Conservation (phyloP, 768 basidiomycete species). For the Chalciporus pseudorubinellus region DNA sequence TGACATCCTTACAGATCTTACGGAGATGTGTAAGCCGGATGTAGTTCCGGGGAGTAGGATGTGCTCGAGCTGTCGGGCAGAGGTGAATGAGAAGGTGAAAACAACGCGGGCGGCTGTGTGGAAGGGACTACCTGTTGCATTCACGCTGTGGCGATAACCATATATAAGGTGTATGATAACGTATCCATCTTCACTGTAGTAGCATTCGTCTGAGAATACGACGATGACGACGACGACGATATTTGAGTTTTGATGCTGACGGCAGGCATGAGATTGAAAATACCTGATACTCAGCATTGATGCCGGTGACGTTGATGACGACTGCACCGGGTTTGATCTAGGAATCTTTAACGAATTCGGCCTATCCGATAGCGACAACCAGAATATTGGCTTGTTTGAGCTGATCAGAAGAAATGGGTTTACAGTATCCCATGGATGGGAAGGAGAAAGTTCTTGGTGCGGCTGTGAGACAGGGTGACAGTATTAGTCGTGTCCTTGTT, state of each 20-base stretch:
- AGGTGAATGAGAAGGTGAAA: too few relatives aligned
- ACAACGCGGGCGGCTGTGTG: too few relatives aligned
- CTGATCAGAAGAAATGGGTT: constrained; percentile 37
- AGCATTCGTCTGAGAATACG: too few relatives aligned
- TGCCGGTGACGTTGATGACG: constrained; percentile 97
- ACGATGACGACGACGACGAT: too few relatives aligned
- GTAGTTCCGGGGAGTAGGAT: too few relatives aligned
- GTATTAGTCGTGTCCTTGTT: constrained; percentile 93
- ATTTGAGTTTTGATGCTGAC: not conserved
- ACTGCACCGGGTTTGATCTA: constrained; percentile 96
- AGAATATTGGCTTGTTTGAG: constrained; percentile 86
- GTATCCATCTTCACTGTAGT: too few relatives aligned
- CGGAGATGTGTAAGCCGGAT: too few relatives aligned
- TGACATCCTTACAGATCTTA: too few relatives aligned
- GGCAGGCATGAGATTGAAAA: constrained; percentile 9
- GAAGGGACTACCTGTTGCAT: too few relatives aligned
- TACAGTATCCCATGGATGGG: constrained; percentile 8
- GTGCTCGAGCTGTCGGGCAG: too few relatives aligned
- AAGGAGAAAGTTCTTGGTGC: constrained; percentile 67
- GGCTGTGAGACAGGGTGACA: constrained; percentile 96
- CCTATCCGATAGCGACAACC: constrained; percentile 93
- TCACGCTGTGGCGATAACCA: too few relatives aligned
- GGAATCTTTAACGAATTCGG: constrained; percentile 85
- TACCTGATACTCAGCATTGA: constrained; percentile 93
- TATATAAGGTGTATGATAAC: too few relatives aligned